A percentile compares a stretch with the other conserved stretches of the same genome.
Evolutionary conservation across 345 rosid species (phyloP).

Genomic region (Pistacia vera): DNA sequence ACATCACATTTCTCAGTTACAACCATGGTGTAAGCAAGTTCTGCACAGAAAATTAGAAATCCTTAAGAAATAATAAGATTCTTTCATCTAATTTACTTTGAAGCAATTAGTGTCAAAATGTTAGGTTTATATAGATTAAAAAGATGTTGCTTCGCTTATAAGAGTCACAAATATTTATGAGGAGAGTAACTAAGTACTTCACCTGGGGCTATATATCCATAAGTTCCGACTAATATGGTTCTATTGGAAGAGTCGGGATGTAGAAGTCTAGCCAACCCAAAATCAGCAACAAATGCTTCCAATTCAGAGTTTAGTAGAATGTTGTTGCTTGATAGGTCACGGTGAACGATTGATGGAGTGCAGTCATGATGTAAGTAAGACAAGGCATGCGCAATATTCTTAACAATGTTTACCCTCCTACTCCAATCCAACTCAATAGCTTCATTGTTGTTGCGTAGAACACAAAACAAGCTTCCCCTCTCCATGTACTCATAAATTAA

Average conservation of each 20-base stretch:
- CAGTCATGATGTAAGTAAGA: background rate
- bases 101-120: background rate
- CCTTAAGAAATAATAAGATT: background rate
- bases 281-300: slow-evolving; percentile 9
- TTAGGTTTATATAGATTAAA: background rate
- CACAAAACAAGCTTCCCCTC: slow-evolving; percentile 16
- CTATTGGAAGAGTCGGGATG: slow-evolving; percentile 14
- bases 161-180: background rate
- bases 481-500: slow-evolving; percentile 1
- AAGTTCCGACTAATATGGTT: slow-evolving; percentile 8
- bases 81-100: too few relatives aligned
- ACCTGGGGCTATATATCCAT: slow-evolving; percentile 23
- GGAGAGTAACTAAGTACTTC: background rate
- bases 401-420: slow-evolving; percentile 15
- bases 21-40: background rate
- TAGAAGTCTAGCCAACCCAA: slow-evolving; percentile 20
- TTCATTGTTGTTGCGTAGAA: background rate
- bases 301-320: background rate
- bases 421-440: slow-evolving; percentile 19
- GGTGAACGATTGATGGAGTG: background rate
- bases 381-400: slow-evolving; percentile 10
- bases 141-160: background rate
- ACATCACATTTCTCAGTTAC: background rate
- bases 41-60: background rate
- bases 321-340: background rate